Evolutionary conservation across 176 grass and related monocot species (phyloP).

Genomic region (Triticum urartu): DNA sequence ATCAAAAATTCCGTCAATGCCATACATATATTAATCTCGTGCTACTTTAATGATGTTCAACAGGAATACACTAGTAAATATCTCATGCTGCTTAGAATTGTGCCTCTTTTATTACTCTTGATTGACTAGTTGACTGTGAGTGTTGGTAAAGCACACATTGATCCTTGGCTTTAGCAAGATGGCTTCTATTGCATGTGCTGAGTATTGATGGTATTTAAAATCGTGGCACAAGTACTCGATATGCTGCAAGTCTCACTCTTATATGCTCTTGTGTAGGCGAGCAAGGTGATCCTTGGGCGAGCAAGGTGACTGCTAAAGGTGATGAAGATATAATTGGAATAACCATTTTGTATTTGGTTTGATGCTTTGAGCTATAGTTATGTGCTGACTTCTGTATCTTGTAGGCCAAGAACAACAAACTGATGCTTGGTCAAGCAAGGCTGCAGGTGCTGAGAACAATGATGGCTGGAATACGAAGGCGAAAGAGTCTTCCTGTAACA

Average conservation of each 20-base stretch:
- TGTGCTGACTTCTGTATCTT: constrained; percentile 21
- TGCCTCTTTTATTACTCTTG: background rate
- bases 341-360: background rate
- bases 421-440: constrained; percentile 48
- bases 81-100: background rate
- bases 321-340: constrained; percentile 2
- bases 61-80: constrained; percentile 7
- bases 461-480: constrained; percentile 37
- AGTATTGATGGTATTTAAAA: background rate
- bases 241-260: background rate
- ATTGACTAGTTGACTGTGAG: background rate
- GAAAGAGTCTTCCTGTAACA: constrained; percentile 2
- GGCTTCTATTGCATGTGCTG: background rate
- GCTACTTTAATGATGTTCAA: background rate
- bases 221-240: background rate
- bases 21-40: background rate
- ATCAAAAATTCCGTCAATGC: background rate
- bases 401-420: constrained; percentile 43
- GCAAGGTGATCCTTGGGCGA: constrained; percentile 43
- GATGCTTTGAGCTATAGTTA: constrained; percentile 14
- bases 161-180: constrained; percentile 16
- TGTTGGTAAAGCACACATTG: constrained; percentile 5
- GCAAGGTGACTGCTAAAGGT: constrained; percentile 41
- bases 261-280: constrained; percentile 23
- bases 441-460: constrained; percentile 20